Evolutionary conservation across 441 rosid genomes (phyloP), one percentile per base, ranked within the genome.

Genomic region (Heliophila coronopifolia): DNA sequence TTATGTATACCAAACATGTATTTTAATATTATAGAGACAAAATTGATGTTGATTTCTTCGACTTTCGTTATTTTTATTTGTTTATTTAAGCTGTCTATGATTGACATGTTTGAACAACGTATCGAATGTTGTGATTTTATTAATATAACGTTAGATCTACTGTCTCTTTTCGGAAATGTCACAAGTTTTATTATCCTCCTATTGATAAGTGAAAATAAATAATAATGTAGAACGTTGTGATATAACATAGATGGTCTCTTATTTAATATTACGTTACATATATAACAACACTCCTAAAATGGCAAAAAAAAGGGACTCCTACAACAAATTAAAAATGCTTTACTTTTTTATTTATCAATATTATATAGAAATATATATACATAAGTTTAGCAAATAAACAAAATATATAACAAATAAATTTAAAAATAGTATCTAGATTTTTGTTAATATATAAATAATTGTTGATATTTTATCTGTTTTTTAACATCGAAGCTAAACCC

Each of bases 71-170:
- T 17, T 47, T 12, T 37, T 22, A 9, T 38, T 46, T 40, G 17
- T 36, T 25, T 23, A 4, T 20, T 20, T 20, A 4, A 47, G 67
- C 43, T 16, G 43, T 18, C 50, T 24, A 23, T 32, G 55, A 54
- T 54, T 63, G 61, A 63, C 61, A 54, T 46, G 61, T 62, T 38
- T 61, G 25, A 37, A 32, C 18, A 36, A 52, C 48, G 35, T 61
- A 44, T 36, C 28, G 48, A 52, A 61, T 44, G 54, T 45, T n/a
- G 49, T 52, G 42, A 61, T 45, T 45, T 51, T 44, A 14, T 36
- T 13, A 27, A 5, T 41, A 9, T 3, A 42, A 27, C 50, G 19
- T 22, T 27, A 27, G 38, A 43, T 52, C 59, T 44, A 42, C n/a
- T 54, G 56, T 62, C 67, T 53, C 67, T n/a, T n/a, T n/a, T n/a